Conservation (phyloP, 768 basidiomycete genomes). For the Galerina marginata region DNA sequence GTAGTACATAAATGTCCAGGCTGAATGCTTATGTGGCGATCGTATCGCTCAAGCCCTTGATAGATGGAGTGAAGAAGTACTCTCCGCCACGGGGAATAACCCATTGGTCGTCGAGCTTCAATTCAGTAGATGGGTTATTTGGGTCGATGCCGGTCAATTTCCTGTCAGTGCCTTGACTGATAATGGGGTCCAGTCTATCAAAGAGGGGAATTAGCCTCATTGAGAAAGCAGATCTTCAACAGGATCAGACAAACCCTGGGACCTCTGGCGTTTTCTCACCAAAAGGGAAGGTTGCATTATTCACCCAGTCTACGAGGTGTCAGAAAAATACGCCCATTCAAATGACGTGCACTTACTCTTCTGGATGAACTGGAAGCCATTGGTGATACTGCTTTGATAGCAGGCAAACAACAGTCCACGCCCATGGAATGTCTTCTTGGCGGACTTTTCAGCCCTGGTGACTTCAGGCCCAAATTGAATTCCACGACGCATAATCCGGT, state of each 20-base stretch:
- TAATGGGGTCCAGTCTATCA: constrained; percentile 23
- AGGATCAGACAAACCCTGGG: constrained; percentile 32
- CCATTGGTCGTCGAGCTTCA: constrained; percentile 37
- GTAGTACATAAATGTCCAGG: too few species aligned
- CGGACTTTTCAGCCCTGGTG: constrained; percentile 37
- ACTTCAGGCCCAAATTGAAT: constrained; percentile 58
- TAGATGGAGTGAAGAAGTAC: constrained; percentile 56
- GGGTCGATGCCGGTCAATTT: constrained; percentile 47
- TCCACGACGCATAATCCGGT: constrained; percentile 51
- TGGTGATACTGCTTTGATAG: constrained; percentile 45
- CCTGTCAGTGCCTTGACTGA: constrained; percentile 21
- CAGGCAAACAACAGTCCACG: constrained; percentile 52
- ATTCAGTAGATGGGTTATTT: constrained; percentile 43
- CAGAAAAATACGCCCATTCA: too few species aligned
- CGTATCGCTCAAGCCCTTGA: constrained; percentile 45
- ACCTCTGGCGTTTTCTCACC: constrained; percentile 25
- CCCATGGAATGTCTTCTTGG: constrained; percentile 43
- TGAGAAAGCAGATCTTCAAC: background rate
- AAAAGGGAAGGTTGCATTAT: constrained; percentile 39
- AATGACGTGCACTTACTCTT: constrained; percentile 25
- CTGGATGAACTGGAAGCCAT: constrained; percentile 48
- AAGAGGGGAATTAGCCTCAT: too few species aligned
- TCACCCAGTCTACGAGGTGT: constrained; percentile 38
- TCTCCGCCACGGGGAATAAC: constrained; percentile 53
- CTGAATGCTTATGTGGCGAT: constrained; percentile 10